Evolutionary conservation across 768 basidiomycete species (phyloP).

Genomic region (Kwoniella shandongensis): DNA sequence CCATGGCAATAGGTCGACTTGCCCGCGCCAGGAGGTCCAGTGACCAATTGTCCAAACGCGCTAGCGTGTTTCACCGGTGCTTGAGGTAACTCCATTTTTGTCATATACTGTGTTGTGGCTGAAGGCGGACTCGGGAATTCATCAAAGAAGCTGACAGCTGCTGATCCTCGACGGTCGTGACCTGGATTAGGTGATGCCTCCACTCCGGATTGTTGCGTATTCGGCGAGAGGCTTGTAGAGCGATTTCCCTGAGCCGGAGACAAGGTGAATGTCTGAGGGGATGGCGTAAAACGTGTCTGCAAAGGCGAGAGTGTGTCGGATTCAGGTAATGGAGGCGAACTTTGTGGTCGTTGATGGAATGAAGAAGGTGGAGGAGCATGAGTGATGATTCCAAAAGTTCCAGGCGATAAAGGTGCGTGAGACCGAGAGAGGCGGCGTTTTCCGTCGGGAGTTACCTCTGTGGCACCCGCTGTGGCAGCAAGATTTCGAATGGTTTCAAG

Average conservation of each 20-base stretch:
- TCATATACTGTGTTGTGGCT: not conserved
- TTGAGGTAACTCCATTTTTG: conserved; percentile 6
- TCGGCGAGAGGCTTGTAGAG: too few species aligned
- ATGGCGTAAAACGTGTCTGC: not conserved
- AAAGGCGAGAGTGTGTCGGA: not conserved
- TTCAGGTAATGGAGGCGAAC: not conserved
- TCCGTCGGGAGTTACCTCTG: conserved; percentile 15
- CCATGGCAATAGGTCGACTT: conserved; percentile 58
- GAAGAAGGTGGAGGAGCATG: conserved; percentile 5
- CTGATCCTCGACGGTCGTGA: conserved; percentile 17
- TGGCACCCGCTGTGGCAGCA: conserved; percentile 7
- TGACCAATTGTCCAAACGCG: conserved; percentile 54
- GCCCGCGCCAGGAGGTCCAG: conserved; percentile 56
- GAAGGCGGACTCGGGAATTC: conserved; percentile 24
- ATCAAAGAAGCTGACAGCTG: conserved; percentile 28
- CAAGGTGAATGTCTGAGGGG: not conserved
- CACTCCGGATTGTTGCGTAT: not conserved
- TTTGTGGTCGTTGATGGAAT: not conserved
- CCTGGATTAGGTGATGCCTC: conserved; percentile 4
- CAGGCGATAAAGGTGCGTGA: conserved; percentile 20
- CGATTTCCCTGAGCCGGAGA: not conserved
- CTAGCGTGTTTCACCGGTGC: conserved; percentile 4
- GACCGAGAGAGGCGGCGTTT: conserved; percentile 21
- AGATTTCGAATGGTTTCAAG: conserved; percentile 8
- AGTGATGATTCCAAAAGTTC: conserved; percentile 22